Evolutionary conservation across 2,329 filamentous ascomycete genomes (phyloP).

Genomic region (Xylariales sp.): DNA sequence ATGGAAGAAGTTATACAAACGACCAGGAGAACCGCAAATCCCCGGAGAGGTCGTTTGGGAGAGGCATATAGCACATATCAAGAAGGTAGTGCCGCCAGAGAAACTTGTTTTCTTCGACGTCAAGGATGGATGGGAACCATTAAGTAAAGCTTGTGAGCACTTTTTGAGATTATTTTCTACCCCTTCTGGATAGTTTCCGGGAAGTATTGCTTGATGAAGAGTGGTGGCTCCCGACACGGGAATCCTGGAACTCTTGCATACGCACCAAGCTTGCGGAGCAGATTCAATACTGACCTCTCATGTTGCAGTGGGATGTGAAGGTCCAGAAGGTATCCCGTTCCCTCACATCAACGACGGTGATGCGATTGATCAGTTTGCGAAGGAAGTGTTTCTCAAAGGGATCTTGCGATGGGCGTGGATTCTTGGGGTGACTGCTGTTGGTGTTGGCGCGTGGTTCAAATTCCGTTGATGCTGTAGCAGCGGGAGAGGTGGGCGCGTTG

Average conservation of each 20-base stretch:
- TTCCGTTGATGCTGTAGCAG: too few species aligned
- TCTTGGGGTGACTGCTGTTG: constrained; percentile 11
- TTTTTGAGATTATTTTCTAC: too few species aligned
- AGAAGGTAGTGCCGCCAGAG: constrained; percentile 17
- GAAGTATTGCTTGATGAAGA: too few species aligned
- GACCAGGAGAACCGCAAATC: constrained; percentile 7
- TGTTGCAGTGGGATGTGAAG: too few species aligned
- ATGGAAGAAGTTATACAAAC: constrained; percentile 18
- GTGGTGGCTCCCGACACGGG: too few species aligned
- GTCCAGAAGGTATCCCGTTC: constrained; percentile 17
- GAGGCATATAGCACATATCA: constrained; percentile 18
- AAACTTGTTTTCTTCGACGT: constrained; percentile 22
- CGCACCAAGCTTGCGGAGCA: too few species aligned
- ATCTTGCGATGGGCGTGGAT: constrained; percentile 16
- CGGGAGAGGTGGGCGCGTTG: too few species aligned
- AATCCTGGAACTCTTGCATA: too few species aligned
- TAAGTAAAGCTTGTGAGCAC: too few species aligned
- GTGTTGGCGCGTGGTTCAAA: too few species aligned
- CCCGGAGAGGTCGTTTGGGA: constrained; percentile 15
- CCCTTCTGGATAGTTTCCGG: too few species aligned
- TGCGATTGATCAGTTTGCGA: constrained; percentile 19
- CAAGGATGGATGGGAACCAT: constrained; percentile 17
- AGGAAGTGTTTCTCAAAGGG: constrained; percentile 15
- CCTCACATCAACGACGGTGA: constrained; percentile 19
- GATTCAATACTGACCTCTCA: too few species aligned